These are phyloP conservation scores for Fusarium sambucinum DNA, from an alignment of 2,329 filamentous ascomycete species.

Conservation along the genomic window DNA sequence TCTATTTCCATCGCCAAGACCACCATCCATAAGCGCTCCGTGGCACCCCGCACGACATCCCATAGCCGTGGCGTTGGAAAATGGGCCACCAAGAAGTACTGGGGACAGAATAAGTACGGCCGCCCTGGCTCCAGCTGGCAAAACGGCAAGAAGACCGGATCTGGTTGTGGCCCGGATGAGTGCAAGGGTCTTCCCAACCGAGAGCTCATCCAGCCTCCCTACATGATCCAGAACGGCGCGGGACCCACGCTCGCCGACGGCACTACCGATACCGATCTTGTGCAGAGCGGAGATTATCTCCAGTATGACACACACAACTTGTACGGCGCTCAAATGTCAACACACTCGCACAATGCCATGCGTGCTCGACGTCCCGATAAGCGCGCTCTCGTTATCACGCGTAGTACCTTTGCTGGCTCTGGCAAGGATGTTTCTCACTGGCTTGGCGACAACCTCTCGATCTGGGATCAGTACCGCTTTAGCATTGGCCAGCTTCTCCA, in stretches of 20 bases:
- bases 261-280: slow-evolving; percentile 44
- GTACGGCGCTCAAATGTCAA: slow-evolving; percentile 82
- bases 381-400: slow-evolving; percentile 79
- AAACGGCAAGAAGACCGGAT: slow-evolving; percentile 38
- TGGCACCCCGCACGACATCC: neutral
- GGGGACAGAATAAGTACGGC: slow-evolving; percentile 31
- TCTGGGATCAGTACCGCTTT: slow-evolving; percentile 69
- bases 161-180: slow-evolving; percentile 38
- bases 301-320: slow-evolving; percentile 77
- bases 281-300: slow-evolving; percentile 37
- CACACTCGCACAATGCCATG: slow-evolving; percentile 74
- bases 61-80: slow-evolving; percentile 21
- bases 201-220: slow-evolving; percentile 41
- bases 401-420: slow-evolving; percentile 80
- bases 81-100: slow-evolving; percentile 30
- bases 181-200: slow-evolving; percentile 46
- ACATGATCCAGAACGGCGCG: slow-evolving; percentile 47
- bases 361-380: slow-evolving; percentile 69
- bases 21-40: neutral
- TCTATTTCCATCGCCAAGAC: neutral
- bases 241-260: slow-evolving; percentile 42
- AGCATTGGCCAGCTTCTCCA: slow-evolving; percentile 70
- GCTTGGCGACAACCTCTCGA: slow-evolving; percentile 61
- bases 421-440: slow-evolving; percentile 73
- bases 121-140: slow-evolving; percentile 32